Evolutionary conservation across 108 stramenopile species (phyloP).

Genomic region (Stephanodiscus triporus): DNA sequence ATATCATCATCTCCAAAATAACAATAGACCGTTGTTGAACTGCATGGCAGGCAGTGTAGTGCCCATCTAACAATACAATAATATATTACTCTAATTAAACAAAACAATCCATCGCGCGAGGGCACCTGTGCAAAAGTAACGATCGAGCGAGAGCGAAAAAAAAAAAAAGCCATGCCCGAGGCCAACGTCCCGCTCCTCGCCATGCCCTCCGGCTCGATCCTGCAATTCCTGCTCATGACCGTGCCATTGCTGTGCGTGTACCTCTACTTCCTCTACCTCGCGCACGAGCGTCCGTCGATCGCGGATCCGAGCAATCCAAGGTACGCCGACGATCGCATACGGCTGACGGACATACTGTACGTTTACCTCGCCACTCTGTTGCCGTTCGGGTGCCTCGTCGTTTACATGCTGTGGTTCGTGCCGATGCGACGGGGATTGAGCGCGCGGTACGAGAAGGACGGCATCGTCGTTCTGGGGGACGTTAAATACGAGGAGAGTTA

Average conservation of each 20-base stretch:
- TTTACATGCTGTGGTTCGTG: constrained; percentile 64
- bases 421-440: constrained; percentile 59
- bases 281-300: constrained; percentile 49
- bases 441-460: constrained; percentile 57
- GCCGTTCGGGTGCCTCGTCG: constrained; percentile 44
- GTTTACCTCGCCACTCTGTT: constrained; percentile 55
- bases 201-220: constrained; percentile 48
- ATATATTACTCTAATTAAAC: no score
- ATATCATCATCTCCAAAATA: no score
- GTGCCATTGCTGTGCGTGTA: constrained; percentile 63
- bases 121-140: no score
- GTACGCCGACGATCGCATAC: constrained; percentile 38
- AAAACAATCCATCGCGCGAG: no score
- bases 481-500: constrained; percentile 35
- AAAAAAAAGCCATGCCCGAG: not conserved
- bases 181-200: constrained; percentile 41
- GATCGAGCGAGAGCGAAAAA: no score
- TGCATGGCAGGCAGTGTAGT: no score
- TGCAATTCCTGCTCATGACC: constrained; percentile 61
- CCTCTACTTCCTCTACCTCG: constrained; percentile 66
- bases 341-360: constrained; percentile 62
- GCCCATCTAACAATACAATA: no score
- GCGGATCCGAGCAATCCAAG: constrained; percentile 36
- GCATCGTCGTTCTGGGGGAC: constrained; percentile 38
- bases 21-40: no score